Evolutionary conservation across 495 filamentous ascomycete genomes (phyloP).

Genomic region (Aspergillus coremiiformis): DNA sequence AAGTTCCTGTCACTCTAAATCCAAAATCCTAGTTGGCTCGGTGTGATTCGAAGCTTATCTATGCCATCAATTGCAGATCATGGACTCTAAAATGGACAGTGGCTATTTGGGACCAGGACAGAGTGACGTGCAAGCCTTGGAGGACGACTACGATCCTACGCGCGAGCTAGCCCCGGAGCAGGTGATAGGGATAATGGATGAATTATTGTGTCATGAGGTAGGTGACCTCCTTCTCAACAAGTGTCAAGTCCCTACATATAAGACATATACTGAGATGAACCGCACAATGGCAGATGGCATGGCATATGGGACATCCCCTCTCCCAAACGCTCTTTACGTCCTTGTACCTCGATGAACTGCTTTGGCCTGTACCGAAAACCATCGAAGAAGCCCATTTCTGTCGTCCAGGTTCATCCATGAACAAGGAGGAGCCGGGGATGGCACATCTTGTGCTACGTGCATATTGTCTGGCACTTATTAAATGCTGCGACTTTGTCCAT

Average conservation of each 20-base stretch:
- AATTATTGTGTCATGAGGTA: slow-evolving; percentile 84
- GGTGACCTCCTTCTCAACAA: slow-evolving; percentile 1
- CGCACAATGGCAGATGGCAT: slow-evolving; percentile 64
- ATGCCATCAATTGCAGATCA: slow-evolving; percentile 55
- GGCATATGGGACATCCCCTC: slow-evolving; percentile 90
- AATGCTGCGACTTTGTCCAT: slow-evolving; percentile 74
- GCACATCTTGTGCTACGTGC: slow-evolving; percentile 65
- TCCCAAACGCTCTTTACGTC: slow-evolving; percentile 95
- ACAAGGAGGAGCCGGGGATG: slow-evolving; percentile 38
- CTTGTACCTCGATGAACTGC: slow-evolving; percentile 77
- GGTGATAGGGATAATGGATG: slow-evolving; percentile 88
- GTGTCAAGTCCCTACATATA: neutral
- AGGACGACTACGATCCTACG: slow-evolving; percentile 78
- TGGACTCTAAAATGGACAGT: slow-evolving; percentile 98
- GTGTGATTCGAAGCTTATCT: slow-evolving; percentile 2
- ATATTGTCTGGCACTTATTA: slow-evolving; percentile 80
- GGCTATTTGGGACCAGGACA: slow-evolving; percentile 71
- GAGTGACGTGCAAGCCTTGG: slow-evolving; percentile 49
- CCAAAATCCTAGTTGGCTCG: neutral
- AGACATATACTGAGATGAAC: slow-evolving; percentile 15
- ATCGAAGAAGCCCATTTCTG: slow-evolving; percentile 66
- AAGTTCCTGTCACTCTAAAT: slow-evolving; percentile 19
- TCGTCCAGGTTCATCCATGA: slow-evolving; percentile 29
- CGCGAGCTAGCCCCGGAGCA: slow-evolving; percentile 64
- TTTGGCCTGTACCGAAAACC: slow-evolving; percentile 59